Conservation (phyloP, 768 basidiomycete species). For the Boletus sensibilis region DNA sequence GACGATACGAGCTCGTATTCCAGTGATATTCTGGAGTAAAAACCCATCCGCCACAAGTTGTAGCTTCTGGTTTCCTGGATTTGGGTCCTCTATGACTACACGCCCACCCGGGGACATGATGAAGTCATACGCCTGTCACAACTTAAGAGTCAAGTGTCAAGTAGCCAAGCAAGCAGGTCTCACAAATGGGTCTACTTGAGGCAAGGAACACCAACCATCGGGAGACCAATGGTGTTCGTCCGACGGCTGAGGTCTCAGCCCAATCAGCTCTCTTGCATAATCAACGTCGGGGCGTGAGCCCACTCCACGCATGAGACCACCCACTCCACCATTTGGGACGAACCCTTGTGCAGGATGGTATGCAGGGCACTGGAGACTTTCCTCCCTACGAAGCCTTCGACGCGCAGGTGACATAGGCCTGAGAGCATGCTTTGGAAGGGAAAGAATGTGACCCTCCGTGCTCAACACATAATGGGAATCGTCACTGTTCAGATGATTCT, state of each 20-base stretch:
- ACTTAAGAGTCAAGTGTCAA: not conserved
- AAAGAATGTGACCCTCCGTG: slow-evolving; percentile 91
- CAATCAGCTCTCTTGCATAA: slow-evolving; percentile 73
- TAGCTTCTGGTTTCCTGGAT: slow-evolving; percentile 67
- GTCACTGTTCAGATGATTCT: slow-evolving; percentile 67
- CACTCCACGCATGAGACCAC: slow-evolving; percentile 65
- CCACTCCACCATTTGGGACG: slow-evolving; percentile 31
- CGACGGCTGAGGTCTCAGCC: slow-evolving; percentile 43
- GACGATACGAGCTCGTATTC: slow-evolving; percentile 75
- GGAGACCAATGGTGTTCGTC: slow-evolving; percentile 63
- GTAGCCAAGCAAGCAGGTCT: slow-evolving; percentile 13
- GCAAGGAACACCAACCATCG: slow-evolving; percentile 74
- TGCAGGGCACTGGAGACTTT: slow-evolving; percentile 71
- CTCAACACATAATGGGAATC: slow-evolving; percentile 90
- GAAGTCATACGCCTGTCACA: slow-evolving; percentile 73
- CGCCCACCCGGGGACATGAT: slow-evolving; percentile 63
- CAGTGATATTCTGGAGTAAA: slow-evolving; percentile 72
- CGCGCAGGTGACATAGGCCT: slow-evolving; percentile 57
- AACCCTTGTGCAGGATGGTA: slow-evolving; percentile 49
- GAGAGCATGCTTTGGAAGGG: slow-evolving; percentile 55
- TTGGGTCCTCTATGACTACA: slow-evolving; percentile 59
- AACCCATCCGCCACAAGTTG: slow-evolving; percentile 64
- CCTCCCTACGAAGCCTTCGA: slow-evolving; percentile 58
- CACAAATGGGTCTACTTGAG: slow-evolving; percentile 70
- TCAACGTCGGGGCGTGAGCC: slow-evolving; percentile 74